phyloP scores from a whole-genome alignment of 352 stramenopile species.

The Globisporangium sylvaticum region DNA sequence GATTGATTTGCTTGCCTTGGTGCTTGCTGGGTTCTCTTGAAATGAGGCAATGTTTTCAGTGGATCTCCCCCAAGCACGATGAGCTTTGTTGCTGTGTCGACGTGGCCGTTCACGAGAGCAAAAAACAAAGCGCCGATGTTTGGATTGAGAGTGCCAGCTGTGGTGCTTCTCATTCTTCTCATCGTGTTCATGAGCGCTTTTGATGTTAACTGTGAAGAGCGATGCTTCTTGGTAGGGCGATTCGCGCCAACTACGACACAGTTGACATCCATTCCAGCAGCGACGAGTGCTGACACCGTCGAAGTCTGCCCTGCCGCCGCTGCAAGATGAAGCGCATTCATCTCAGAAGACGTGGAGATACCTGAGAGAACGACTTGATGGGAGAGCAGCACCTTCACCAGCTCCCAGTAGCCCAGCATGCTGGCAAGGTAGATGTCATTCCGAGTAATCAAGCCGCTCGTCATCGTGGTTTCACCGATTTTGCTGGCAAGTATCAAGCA shows the following conservation, averaged over 20 bases:
- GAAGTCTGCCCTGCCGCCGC: constrained; percentile 41
- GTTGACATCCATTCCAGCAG: constrained; percentile 58
- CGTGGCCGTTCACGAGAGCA: constrained; percentile 47
- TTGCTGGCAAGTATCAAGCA: constrained; percentile 31
- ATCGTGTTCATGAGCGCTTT: background rate
- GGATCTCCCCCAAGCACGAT: constrained; percentile 50
- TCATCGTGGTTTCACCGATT: constrained; percentile 28
- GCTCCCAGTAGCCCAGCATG: constrained; percentile 40
- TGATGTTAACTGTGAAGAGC: background rate
- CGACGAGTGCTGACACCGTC: constrained; percentile 35
- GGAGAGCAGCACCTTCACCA: constrained; percentile 37
- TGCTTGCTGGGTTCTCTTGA: constrained; percentile 16
- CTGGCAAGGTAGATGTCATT: constrained; percentile 49
- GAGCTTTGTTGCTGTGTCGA: constrained; percentile 49
- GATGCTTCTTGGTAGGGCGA: background rate
- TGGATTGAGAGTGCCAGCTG: constrained; percentile 7
- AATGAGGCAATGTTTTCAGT: constrained; percentile 38
- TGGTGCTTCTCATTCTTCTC: background rate
- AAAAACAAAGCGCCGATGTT: constrained; percentile 42
- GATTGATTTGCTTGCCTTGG: background rate
- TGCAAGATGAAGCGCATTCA: constrained; percentile 54
- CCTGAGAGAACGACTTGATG: constrained; percentile 49
- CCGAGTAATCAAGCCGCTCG: constrained; percentile 40
- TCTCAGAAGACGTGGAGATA: constrained; percentile 24
- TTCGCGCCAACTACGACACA: constrained; percentile 19